These are phyloP conservation scores for Claviceps digitariae DNA, from an alignment of 2,329 filamentous ascomycete species.

Conservation along the genomic window DNA sequence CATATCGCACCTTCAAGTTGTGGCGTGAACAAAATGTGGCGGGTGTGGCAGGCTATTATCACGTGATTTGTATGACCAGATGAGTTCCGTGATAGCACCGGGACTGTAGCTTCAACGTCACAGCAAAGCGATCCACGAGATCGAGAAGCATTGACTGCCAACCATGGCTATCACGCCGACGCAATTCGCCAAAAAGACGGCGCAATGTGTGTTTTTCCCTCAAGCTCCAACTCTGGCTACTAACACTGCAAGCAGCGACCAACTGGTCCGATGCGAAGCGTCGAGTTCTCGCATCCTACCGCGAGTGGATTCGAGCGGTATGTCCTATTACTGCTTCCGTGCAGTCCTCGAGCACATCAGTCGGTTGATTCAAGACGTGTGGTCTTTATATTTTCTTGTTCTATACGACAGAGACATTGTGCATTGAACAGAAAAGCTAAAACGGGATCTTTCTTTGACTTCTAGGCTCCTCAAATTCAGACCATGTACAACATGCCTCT, in stretches of 20 bases:
- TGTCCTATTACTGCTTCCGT: constrained; percentile 26
- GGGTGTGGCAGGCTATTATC: constrained; percentile 9
- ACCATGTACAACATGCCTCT: constrained; percentile 91
- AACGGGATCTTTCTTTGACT: not conserved
- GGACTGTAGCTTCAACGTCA: constrained; percentile 13
- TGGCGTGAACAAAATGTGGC: constrained; percentile 6
- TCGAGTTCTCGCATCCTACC: constrained; percentile 79
- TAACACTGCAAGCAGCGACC: constrained; percentile 47
- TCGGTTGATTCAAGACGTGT: not conserved
- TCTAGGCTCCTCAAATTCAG: constrained; percentile 87
- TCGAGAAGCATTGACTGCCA: constrained; percentile 27
- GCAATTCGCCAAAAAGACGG: constrained; percentile 71
- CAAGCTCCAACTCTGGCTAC: constrained; percentile 7
- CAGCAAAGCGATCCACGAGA: constrained; percentile 14
- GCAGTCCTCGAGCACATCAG: not conserved
- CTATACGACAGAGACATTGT: too few relatives aligned
- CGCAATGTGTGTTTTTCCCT: constrained; percentile 49
- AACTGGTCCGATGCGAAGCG: constrained; percentile 81
- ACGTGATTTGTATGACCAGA: constrained; percentile 15
- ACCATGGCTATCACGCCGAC: constrained; percentile 84
- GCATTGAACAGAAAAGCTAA: not conserved
- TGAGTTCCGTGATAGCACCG: not conserved
- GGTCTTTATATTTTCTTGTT: not conserved
- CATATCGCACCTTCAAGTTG: constrained; percentile 3
- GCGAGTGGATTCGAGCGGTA: constrained; percentile 94